Evolutionary conservation across 192 early-diverging fungal species (phyloP).

Genomic region (Coemansia erecta): DNA sequence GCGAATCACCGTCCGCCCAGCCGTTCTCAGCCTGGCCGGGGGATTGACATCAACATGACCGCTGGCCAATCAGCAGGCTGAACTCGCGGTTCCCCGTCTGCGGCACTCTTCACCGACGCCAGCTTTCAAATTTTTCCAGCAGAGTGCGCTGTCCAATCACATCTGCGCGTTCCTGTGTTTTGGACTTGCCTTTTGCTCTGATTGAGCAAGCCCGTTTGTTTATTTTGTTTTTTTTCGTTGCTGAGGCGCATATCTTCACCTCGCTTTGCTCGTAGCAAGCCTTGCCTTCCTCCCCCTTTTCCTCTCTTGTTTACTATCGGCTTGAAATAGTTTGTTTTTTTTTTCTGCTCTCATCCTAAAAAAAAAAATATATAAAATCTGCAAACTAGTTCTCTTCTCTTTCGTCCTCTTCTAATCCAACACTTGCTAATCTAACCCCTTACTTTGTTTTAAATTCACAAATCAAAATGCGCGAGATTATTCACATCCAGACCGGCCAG

Average conservation of each 20-base stretch:
- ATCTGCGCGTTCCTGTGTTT: neutral
- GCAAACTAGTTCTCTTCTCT: neutral
- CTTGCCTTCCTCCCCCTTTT: neutral
- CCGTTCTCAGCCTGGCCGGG: too few relatives aligned
- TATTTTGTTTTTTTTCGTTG: neutral
- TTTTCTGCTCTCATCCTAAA: neutral
- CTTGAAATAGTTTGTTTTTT: neutral
- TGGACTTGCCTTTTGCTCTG: neutral
- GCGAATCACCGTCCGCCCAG: too few relatives aligned
- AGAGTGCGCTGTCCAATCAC: neutral
- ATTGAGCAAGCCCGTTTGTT: conserved; percentile 2
- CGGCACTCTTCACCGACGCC: neutral
- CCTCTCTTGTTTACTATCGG: neutral
- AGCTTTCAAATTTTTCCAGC: neutral
- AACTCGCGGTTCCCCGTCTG: too few relatives aligned
- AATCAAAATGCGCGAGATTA: conserved; percentile 79
- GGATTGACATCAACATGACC: too few relatives aligned
- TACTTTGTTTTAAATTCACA: conserved; percentile 9
- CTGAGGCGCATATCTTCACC: neutral
- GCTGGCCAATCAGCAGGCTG: too few relatives aligned
- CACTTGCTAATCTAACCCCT: neutral
- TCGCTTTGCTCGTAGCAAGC: neutral
- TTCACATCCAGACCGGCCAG: conserved; percentile 94
- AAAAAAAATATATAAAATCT: neutral
- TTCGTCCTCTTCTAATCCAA: too few relatives aligned